These are phyloP conservation scores for Trichoderma sp. DNA, from an alignment of 2,329 filamentous ascomycete genomes.

Conservation along the genomic window DNA sequence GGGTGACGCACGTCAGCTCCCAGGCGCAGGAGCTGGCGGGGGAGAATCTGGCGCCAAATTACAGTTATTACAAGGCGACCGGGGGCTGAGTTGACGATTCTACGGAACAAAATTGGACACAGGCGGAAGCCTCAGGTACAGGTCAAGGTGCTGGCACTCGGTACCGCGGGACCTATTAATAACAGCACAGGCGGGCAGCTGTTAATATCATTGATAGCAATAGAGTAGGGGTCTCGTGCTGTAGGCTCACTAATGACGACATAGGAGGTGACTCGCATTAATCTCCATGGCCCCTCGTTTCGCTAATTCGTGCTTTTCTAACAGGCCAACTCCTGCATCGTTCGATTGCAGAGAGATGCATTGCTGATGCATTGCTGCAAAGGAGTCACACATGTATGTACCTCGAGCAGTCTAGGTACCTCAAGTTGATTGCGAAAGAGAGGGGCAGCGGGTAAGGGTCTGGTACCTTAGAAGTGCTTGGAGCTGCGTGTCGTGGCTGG, in stretches of 20 bases:
- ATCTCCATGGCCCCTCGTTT: not conserved
- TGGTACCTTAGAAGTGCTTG: not conserved
- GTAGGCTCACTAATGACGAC: not conserved
- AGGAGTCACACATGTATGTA: not conserved
- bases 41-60: constrained; percentile 5
- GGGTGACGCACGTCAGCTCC: constrained; percentile 12
- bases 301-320: not conserved
- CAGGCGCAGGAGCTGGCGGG: constrained; percentile 15
- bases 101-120: not conserved
- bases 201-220: not conserved
- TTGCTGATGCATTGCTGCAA: not conserved
- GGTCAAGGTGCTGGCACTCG: not conserved
- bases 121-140: not conserved
- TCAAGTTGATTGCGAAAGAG: not conserved
- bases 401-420: not conserved
- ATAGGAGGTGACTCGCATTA: not conserved
- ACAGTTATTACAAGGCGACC: constrained; percentile 12
- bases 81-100: not conserved
- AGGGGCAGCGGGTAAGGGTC: not conserved
- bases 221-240: not conserved
- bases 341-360: not conserved
- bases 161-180: not conserved
- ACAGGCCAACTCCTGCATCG: not conserved
- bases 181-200: not conserved
- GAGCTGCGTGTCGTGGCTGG: not conserved